phyloP scores from a whole-genome alignment of 176 grass and related monocot species.

The Puccinellia tenuiflora region DNA sequence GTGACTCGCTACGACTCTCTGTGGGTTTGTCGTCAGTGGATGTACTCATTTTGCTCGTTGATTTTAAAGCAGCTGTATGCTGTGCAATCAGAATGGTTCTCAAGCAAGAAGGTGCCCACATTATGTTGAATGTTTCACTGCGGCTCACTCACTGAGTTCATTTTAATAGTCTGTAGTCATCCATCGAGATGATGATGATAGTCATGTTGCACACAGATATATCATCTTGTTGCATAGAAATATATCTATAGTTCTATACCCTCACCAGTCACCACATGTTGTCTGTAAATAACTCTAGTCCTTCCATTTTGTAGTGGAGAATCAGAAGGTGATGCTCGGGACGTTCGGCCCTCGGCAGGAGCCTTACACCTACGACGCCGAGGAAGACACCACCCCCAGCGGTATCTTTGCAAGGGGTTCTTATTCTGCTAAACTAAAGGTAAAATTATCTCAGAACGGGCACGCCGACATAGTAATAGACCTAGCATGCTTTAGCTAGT shows the following conservation, averaged over 20 bases:
- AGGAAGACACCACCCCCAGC: conserved; percentile 69
- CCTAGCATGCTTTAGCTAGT: too few species aligned
- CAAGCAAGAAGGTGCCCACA: not conserved
- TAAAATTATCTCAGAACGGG: not conserved
- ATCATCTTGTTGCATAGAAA: not conserved
- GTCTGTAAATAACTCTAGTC: not conserved
- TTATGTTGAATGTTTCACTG: not conserved
- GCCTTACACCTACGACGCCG: conserved; percentile 52
- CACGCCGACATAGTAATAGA: not conserved
- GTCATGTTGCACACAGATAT: not conserved
- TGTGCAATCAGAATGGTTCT: not conserved
- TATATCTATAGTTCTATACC: not conserved
- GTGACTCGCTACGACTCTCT: conserved; percentile 3
- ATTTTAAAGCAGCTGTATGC: not conserved
- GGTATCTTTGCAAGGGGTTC: conserved; percentile 71
- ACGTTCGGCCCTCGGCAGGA: conserved; percentile 78
- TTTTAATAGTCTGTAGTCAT: not conserved
- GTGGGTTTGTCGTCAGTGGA: not conserved
- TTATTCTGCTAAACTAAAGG: conserved; percentile 73
- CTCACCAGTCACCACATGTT: not conserved
- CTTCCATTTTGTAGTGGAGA: conserved; percentile 47
- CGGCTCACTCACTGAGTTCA: not conserved
- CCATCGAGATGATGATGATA: not conserved
- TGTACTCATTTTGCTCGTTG: too few species aligned
- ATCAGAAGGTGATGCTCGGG: conserved; percentile 78